Evolutionary conservation across 306 rosid species (phyloP), one percentile per base, ranked within the genome.

Genomic region (Mucuna pruriens): DNA sequence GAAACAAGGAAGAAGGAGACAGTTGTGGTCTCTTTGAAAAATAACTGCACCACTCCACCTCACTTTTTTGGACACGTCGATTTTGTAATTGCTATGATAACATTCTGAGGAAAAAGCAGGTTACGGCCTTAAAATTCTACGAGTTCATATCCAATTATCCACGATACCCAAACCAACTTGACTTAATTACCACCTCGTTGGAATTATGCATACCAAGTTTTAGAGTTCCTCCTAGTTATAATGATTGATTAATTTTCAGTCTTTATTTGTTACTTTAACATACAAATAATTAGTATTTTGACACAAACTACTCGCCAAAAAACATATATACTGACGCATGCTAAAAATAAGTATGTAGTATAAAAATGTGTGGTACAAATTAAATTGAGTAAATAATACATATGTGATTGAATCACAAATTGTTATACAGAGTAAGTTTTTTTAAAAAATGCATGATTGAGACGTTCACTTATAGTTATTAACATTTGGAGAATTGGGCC

Each of bases 1-100:
- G 80, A 54, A 79, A 63, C 84, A 66, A 31, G 7, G 69, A 71
- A 67, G 61, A 76, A 63, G 42, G 82, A 22, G 29, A 79, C 86
- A 54, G 84, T 87, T 80, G 12, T 51, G 80, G 84, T 84, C 7
- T 45, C 71, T 79, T 75, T 76, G 80, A 65, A 69, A 89, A 89
- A 87, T 39, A 67, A 76, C 92, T 84, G 75, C 85, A 80, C 91
- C 91, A 87, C 89, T 83, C 77, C 83, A 46, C 75, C 39, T 22
- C 76, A 52, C 10, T 39, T 83, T 62, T 70, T 52, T 45, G 80
- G 81, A 80, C 91, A 87, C 86, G 90, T 90, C 83, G 71, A 23
- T 71, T 42, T 36, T 40, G 17, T n/a, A 10, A 39, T 17, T 33
- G 39, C 22, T 17, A 25, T 76, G 4, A 62, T 9, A 44, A 46